These are phyloP conservation scores for Trichoderma aggressivum DNA, from an alignment of 2,329 filamentous ascomycete genomes.

Conservation along the genomic window DNA sequence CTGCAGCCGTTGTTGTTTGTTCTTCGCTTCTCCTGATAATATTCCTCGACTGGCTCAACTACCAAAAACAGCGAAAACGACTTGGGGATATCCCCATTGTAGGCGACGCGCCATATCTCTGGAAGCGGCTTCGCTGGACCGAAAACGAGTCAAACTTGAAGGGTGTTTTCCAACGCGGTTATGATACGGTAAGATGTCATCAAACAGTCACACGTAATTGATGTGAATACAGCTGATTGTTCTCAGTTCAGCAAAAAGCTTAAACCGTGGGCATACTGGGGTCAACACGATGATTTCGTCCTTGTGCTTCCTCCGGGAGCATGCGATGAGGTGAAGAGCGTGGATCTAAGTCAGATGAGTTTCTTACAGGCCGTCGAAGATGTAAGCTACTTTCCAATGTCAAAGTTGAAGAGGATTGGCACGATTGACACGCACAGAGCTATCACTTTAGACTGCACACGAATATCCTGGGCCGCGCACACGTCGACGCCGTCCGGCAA, in stretches of 20 bases:
- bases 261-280: conserved; percentile 5
- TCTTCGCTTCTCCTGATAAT: neutral
- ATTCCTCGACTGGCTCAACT: neutral
- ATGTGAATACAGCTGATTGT: neutral
- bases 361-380: conserved; percentile 16
- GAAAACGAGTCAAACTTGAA: conserved; percentile 5
- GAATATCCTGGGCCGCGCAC: conserved; percentile 5
- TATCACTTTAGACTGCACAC: conserved; percentile 16
- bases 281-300: conserved; percentile 16
- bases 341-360: conserved; percentile 6
- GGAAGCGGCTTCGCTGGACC: conserved; percentile 14
- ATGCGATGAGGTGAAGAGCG: conserved; percentile 10
- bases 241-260: conserved; percentile 12
- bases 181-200: neutral
- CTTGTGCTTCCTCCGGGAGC: conserved; percentile 11
- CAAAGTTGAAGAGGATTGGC: neutral
- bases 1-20: neutral
- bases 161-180: conserved; percentile 1
- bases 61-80: conserved; percentile 1
- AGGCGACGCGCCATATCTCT: conserved; percentile 15
- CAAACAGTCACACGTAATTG: neutral
- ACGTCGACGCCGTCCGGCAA: conserved; percentile 15
- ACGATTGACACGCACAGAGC: neutral
- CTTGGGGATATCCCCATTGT: neutral
- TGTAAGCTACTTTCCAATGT: neutral